phyloP scores from a whole-genome alignment of 441 rosid genomes.

The Bruguiera hainesii region DNA sequence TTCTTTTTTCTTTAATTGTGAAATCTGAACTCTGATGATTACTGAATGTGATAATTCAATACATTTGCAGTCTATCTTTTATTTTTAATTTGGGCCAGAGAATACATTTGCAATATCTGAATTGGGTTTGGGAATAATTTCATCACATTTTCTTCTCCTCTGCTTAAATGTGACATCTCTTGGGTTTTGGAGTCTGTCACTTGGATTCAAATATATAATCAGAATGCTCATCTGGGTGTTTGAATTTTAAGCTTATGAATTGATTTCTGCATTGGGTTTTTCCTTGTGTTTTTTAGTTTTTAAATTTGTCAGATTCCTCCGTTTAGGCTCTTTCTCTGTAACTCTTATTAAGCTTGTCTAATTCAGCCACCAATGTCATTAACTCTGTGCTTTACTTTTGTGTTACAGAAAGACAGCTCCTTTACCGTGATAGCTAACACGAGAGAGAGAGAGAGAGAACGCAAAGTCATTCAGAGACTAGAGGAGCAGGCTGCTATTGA shows the following conservation, averaged over 20 bases:
- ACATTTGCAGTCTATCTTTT: no score
- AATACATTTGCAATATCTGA: no score
- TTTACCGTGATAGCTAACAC: conserved; percentile 8
- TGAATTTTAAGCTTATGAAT: no score
- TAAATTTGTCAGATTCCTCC: background rate
- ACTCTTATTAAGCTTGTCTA: conserved; percentile 6
- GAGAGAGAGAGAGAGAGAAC: background rate
- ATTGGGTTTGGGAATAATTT: no score
- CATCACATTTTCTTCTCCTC: no score
- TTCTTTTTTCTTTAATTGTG: background rate
- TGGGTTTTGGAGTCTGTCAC: no score
- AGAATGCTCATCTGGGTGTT: no score
- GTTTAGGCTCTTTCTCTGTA: background rate
- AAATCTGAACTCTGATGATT: background rate
- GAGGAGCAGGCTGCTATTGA: conserved; percentile 13
- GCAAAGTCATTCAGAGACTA: background rate
- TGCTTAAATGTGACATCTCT: no score
- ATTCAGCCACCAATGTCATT: conserved; percentile 6
- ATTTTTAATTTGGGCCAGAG: no score
- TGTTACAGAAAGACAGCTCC: conserved; percentile 19
- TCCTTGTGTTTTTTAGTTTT: no score
- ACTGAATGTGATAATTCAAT: no score
- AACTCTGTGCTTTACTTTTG: conserved; percentile 9
- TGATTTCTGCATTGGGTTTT: background rate
- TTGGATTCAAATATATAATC: no score